Evolutionary conservation across 192 early-diverging fungal genomes (phyloP), one percentile per base, ranked within the genome.

Genomic region (Rhizoclosmatium globosum): DNA sequence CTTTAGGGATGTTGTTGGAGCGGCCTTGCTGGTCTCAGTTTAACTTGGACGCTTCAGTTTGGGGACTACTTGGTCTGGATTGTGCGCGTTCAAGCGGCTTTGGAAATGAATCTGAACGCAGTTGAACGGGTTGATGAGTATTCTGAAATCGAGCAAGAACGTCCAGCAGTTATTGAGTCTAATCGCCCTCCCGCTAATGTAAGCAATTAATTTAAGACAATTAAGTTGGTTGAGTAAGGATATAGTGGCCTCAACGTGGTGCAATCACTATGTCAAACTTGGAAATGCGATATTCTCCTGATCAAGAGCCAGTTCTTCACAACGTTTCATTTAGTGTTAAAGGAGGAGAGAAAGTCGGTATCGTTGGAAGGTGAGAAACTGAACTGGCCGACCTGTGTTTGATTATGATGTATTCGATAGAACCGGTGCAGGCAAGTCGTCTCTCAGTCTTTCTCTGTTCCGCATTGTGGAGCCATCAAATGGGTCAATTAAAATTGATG

Each of bases 71-170:
- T 83, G 92, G 70, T 96, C 90, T 96, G 85, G 85, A 75, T 83
- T 46, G 84, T 93, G 4, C 81, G 92, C 2, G 83, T 86, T 61
- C 87, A 85, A 56, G 86, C 89, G 13, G 79, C 79, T 50, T 76
- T 92, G 31, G 85, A 89, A 53, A 89, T 87, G 76, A 62, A 21
- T 3, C 74, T 84, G 79, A 82, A 81, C 60, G 60, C 76, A 38
- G 85, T 97, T 45, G 97, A 99, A 85, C 92, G 97, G 58, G 84
- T 99, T 31, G 82, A 89, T 45, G 95, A 98, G 85, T 99, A 98
- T 74, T 68, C 94, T 71, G 66, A 84, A 3, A 75, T 97, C 45
- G 94, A 94, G 43, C 92, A 96, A 78, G 97, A 99, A 68, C 88
- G 92, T 0, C 82, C 92, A n/a, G 82, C 87, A 42, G 75, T 90